These are phyloP conservation scores for Anthoceros angustus DNA, from an alignment of 225 moss, liverwort and hornwort genomes.

Conservation along the genomic window DNA sequence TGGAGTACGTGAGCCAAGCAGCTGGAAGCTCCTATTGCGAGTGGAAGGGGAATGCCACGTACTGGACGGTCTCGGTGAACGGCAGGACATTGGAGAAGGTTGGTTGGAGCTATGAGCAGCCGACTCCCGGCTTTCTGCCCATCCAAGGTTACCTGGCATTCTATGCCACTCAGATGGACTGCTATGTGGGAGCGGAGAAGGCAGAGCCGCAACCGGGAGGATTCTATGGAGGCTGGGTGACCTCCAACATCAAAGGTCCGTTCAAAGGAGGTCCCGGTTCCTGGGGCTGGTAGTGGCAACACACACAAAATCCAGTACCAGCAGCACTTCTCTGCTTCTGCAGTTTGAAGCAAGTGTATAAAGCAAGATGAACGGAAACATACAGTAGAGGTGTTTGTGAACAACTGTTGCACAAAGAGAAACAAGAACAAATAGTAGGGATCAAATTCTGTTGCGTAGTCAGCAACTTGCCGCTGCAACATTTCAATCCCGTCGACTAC, in stretches of 20 bases:
- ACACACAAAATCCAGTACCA: background rate
- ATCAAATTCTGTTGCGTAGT: no score
- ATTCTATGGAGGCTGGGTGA: constrained; percentile 83
- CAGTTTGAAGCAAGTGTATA: background rate
- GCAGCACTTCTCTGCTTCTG: background rate
- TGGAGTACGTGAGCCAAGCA: constrained; percentile 45
- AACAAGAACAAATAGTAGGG: no score
- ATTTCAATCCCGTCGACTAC: no score
- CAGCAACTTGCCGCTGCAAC: no score
- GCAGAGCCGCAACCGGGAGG: constrained; percentile 79
- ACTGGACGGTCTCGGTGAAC: constrained; percentile 59
- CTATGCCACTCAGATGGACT: constrained; percentile 69
- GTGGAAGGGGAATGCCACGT: constrained; percentile 74
- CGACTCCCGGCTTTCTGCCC: constrained; percentile 37
- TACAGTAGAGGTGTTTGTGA: background rate
- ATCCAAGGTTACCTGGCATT: constrained; percentile 56
- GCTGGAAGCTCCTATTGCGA: constrained; percentile 66
- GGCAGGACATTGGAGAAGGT: constrained; percentile 48
- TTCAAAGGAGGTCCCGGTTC: constrained; percentile 74
- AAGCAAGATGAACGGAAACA: background rate
- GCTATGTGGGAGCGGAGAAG: constrained; percentile 67
- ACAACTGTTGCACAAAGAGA: no score
- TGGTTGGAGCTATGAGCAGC: constrained; percentile 78
- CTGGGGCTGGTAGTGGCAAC: constrained; percentile 39
- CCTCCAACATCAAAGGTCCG: constrained; percentile 62